Evolutionary conservation across 1,139 yeast species (phyloP).

Genomic region (Suhomyces yuchorum): DNA sequence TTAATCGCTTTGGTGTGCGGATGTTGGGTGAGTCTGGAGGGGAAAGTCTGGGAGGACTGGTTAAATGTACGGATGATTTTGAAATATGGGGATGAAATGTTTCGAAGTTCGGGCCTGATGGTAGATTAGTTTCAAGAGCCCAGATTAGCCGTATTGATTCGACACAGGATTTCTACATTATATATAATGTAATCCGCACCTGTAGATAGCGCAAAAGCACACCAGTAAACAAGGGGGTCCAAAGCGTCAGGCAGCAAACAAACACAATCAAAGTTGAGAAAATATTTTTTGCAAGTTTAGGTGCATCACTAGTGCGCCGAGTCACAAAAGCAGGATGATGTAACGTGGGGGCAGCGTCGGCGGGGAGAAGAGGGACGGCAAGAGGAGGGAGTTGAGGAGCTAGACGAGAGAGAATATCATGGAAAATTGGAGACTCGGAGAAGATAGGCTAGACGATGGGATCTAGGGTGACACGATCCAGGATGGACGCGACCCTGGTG

Average conservation of each 20-base stretch:
- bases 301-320: slow-evolving; percentile 8
- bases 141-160: slow-evolving; percentile 5
- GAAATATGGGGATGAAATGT: neutral
- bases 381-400: neutral
- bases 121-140: slow-evolving; percentile 3
- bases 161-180: slow-evolving; percentile 9
- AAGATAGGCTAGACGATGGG: too few relatives aligned
- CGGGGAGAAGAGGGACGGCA: slow-evolving; percentile 1
- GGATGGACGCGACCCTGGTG: neutral
- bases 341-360: slow-evolving; percentile 2
- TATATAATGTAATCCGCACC: slow-evolving; percentile 9
- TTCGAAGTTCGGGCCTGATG: neutral
- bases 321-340: slow-evolving; percentile 9
- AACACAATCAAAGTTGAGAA: slow-evolving; percentile 10
- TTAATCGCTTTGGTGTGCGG: neutral
- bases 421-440: too few relatives aligned
- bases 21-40: neutral
- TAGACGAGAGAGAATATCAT: too few relatives aligned
- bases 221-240: slow-evolving; percentile 12
- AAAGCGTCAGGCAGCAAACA: slow-evolving; percentile 16
- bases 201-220: slow-evolving; percentile 8
- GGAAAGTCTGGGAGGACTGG: neutral
- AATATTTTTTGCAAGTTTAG: slow-evolving; percentile 8
- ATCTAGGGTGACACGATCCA: neutral
- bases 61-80: neutral